phyloP scores from a whole-genome alignment of 2,329 filamentous ascomycete species.

The Fusarium lyarnte region DNA sequence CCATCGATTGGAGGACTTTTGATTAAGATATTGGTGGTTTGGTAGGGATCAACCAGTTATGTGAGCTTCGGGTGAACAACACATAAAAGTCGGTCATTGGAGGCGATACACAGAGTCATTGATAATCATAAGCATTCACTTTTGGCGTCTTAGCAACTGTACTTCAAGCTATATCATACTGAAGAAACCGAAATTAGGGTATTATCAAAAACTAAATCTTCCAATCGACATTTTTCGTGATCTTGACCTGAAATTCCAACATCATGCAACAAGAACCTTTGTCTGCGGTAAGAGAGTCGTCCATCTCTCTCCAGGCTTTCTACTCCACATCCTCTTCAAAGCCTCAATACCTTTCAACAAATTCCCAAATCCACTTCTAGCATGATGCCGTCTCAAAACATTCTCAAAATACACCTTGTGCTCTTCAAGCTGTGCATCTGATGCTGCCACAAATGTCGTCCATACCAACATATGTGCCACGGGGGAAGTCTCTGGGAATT shows the following conservation, averaged over 20 bases:
- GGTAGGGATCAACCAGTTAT: not conserved
- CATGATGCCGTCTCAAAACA: constrained; percentile 24
- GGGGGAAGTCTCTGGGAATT: constrained; percentile 30
- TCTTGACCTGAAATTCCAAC: rapidly evolving
- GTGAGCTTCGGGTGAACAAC: not conserved
- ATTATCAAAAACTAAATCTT: constrained; percentile 1
- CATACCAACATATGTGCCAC: constrained; percentile 42
- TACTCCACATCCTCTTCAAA: constrained; percentile 38
- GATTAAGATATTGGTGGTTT: not conserved
- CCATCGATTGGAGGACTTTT: constrained; percentile 40
- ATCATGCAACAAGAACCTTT: constrained; percentile 44
- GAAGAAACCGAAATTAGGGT: not conserved
- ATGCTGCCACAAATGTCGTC: constrained; percentile 43
- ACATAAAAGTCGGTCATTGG: not conserved
- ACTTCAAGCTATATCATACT: rapidly evolving
- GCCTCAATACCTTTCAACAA: constrained; percentile 36
- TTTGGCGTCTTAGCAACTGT: too few relatives aligned
- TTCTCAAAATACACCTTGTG: constrained; percentile 41
- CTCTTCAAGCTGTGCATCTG: constrained; percentile 38
- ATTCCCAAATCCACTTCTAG: constrained; percentile 40
- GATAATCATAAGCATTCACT: too few relatives aligned
- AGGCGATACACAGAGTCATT: not conserved
- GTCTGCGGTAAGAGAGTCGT: constrained; percentile 38
- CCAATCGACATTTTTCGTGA: not conserved
- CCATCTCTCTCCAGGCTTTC: constrained; percentile 39